A percentile compares a stretch with the other conserved stretches of the same genome.
phyloP scores from a whole-genome alignment of 768 basidiomycete genomes.

The Coprinopsis sp. region DNA sequence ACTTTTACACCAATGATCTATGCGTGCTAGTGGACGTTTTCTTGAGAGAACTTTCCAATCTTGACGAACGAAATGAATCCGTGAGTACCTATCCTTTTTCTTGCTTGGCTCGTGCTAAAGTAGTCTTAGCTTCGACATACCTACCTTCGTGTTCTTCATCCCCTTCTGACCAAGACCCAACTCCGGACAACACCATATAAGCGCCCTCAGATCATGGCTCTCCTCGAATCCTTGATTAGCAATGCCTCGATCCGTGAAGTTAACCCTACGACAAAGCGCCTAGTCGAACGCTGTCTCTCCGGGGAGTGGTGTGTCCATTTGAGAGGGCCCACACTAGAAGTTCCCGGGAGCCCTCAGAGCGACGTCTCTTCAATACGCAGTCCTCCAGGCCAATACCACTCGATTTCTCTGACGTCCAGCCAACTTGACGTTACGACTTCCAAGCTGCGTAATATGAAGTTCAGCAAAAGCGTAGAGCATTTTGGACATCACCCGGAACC shows the following conservation, averaged over 20 bases:
- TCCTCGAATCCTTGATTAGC: conserved; percentile 72
- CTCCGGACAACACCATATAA: conserved; percentile 84
- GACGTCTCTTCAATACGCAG: conserved; percentile 38
- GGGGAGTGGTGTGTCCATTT: conserved; percentile 85
- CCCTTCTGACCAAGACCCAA: conserved; percentile 92
- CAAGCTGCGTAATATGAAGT: conserved; percentile 43
- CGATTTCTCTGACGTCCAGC: conserved; percentile 26
- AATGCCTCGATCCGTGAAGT: conserved; percentile 77
- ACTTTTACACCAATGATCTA: conserved; percentile 97
- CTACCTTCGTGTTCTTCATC: conserved; percentile 93
- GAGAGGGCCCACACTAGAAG: conserved; percentile 40
- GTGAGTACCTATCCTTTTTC: conserved; percentile 40
- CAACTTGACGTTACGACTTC: conserved; percentile 32
- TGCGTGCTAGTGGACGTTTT: conserved; percentile 97
- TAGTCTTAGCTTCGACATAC: conserved; percentile 78
- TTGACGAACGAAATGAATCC: conserved; percentile 92
- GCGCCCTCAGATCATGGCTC: conserved; percentile 79
- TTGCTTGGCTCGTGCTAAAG: conserved; percentile 4
- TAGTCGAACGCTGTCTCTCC: conserved; percentile 86
- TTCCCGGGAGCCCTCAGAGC: conserved; percentile 43
- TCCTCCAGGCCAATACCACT: conserved; percentile 23
- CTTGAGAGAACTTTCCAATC: conserved; percentile 84
- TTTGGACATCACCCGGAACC: conserved; percentile 30
- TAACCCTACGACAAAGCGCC: conserved; percentile 80
- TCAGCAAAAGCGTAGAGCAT: conserved; percentile 65